Conservation (phyloP, 1,139 yeast species). For the Yamadazyma jaroonii region DNA sequence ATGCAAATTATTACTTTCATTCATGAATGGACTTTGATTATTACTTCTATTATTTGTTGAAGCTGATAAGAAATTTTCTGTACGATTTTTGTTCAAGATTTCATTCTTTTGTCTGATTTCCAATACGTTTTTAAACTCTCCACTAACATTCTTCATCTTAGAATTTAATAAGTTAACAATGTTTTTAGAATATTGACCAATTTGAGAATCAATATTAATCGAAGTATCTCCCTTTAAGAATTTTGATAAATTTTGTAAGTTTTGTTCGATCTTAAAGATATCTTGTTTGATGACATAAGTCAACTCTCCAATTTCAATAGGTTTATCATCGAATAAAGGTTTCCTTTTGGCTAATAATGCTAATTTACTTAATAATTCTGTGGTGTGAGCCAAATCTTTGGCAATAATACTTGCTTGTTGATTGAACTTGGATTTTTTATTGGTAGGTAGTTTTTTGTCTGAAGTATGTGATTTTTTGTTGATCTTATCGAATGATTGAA, state of each 20-base stretch:
- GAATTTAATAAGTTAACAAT: conserved; percentile 85
- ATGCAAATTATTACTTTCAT: conserved; percentile 9
- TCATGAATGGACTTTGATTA: conserved; percentile 24
- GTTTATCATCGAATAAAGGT: conserved; percentile 93
- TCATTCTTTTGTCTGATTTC: conserved; percentile 87
- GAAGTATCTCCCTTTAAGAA: conserved; percentile 47
- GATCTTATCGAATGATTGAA: conserved; percentile 61
- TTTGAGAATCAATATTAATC: conserved; percentile 54
- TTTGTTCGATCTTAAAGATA: conserved; percentile 80
- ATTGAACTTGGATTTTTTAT: conserved; percentile 64
- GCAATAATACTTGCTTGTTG: conserved; percentile 81
- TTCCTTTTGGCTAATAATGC: conserved; percentile 85
- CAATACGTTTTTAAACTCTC: conserved; percentile 84
- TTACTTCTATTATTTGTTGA: conserved; percentile 30
- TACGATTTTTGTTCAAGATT: conserved; percentile 73
- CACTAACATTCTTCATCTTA: conserved; percentile 87
- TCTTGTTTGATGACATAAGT: conserved; percentile 93
- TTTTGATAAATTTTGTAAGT: conserved; percentile 62
- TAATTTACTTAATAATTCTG: conserved; percentile 74
- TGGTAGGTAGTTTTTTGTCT: conserved; percentile 16
- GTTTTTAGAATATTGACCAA: conserved; percentile 73
- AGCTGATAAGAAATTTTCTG: conserved; percentile 75
- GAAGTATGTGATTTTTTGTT: conserved; percentile 33
- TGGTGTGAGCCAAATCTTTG: conserved; percentile 84
- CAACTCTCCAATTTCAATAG: conserved; percentile 88